These are phyloP conservation scores for Gryganskiella cystojenkinii DNA, from an alignment of 192 early-diverging fungal species.

Conservation along the genomic window DNA sequence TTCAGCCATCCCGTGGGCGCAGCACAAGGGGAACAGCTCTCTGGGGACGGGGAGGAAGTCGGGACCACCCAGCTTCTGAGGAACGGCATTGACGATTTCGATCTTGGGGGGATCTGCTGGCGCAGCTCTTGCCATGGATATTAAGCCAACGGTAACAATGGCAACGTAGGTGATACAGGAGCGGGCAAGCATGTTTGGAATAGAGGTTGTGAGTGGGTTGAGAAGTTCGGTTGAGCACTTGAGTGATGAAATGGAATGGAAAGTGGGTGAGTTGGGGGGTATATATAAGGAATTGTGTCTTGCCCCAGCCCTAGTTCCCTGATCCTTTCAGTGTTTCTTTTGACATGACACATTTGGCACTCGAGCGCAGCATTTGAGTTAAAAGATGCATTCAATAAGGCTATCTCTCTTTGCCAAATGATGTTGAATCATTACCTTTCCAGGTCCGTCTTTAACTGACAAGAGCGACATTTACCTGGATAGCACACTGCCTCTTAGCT, in stretches of 20 bases:
- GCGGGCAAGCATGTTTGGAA: constrained; percentile 17
- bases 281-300: constrained; percentile 10
- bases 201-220: constrained; percentile 10
- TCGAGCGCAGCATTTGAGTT: constrained; percentile 4
- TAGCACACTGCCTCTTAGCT: background rate
- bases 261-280: background rate
- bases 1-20: constrained; percentile 12
- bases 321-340: background rate
- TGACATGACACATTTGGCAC: constrained; percentile 2
- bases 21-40: constrained; percentile 18
- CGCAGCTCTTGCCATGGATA: constrained; percentile 16
- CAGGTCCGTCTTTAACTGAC: constrained; percentile 1
- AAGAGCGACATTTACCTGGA: constrained; percentile 8
- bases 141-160: constrained; percentile 7
- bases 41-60: constrained; percentile 22
- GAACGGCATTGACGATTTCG: background rate
- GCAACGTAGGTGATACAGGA: constrained; percentile 25
- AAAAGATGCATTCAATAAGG: constrained; percentile 1
- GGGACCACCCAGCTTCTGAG: constrained; percentile 9
- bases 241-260: constrained; percentile 12
- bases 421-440: background rate
- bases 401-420: constrained; percentile 4
- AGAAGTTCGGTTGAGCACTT: constrained; percentile 9
- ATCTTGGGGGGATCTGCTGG: constrained; percentile 6
- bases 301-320: constrained; percentile 4